Conservation (phyloP, 441 rosid genomes). For the Bruguiera hainesii region DNA sequence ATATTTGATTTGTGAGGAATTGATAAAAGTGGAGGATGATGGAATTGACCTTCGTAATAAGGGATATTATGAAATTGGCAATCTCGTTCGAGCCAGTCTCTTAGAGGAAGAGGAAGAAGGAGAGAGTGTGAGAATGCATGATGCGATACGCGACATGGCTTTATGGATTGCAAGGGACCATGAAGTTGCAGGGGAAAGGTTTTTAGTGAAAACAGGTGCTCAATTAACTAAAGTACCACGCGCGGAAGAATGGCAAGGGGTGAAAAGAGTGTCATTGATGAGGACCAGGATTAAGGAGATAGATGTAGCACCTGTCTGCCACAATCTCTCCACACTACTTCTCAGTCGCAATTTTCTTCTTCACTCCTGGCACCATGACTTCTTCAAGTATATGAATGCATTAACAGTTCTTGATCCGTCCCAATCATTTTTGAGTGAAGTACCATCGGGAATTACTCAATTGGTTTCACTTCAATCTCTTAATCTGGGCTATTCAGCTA, state of each 20-base stretch:
- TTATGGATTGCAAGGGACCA: neutral
- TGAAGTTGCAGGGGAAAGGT: no score
- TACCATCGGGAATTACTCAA: constrained; percentile 15
- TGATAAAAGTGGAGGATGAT: neutral
- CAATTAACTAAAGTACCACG: no score
- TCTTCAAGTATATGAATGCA: constrained; percentile 1
- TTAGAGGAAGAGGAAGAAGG: constrained; percentile 7
- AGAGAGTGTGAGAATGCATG: constrained; percentile 15
- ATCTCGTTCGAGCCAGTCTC: constrained; percentile 11
- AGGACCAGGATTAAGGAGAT: neutral
- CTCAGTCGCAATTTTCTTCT: no score
- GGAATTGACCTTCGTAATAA: neutral
- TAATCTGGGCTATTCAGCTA: neutral
- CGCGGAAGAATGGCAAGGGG: no score
- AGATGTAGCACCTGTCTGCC: neutral
- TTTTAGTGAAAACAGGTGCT: no score
- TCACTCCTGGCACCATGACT: neutral
- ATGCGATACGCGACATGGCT: constrained; percentile 22
- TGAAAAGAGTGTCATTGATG: neutral
- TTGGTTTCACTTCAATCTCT: constrained; percentile 13
- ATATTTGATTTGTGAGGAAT: no score
- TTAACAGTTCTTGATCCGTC: constrained; percentile 17
- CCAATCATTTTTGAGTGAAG: no score
- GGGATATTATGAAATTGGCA: constrained; percentile 1
- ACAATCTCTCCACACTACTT: no score